phyloP scores from a whole-genome alignment of 345 rosid genomes.

The Gossypium longicalyx region DNA sequence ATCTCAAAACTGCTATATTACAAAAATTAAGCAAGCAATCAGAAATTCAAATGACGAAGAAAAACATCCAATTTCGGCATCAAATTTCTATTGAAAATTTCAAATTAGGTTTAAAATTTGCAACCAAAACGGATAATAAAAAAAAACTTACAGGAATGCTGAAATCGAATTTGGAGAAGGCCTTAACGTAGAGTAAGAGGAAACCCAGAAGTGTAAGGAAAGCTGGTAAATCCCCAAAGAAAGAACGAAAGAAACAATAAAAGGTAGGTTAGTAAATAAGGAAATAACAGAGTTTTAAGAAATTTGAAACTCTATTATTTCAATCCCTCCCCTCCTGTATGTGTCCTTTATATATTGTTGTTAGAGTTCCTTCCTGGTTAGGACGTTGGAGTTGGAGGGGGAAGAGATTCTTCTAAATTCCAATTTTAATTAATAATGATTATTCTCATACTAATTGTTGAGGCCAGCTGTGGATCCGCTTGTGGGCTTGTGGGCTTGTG shows the following conservation, averaged over 20 bases:
- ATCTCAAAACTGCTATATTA: neutral
- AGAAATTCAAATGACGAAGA: neutral
- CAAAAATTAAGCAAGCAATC: neutral
- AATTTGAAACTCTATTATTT: neutral
- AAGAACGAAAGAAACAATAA: neutral
- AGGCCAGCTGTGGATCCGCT: too few species aligned
- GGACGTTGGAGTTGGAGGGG: neutral
- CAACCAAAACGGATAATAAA: neutral
- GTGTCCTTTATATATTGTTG: neutral
- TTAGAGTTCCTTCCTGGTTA: neutral
- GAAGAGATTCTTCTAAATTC: neutral
- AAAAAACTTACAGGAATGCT: neutral
- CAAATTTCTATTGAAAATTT: neutral
- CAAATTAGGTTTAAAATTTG: neutral
- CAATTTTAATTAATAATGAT: neutral
- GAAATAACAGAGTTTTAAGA: neutral
- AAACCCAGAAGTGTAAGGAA: conserved; percentile 5
- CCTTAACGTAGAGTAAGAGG: neutral
- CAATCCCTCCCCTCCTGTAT: neutral
- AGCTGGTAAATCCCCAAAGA: neutral
- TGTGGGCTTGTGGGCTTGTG: too few species aligned
- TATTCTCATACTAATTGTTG: neutral
- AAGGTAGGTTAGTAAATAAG: neutral
- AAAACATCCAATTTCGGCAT: neutral
- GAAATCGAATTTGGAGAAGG: neutral